Percentiles rank a stretch among this genome's conserved stretches.
These are phyloP conservation scores for Penicillium vulpinum DNA, from an alignment of 2,329 filamentous ascomycete species.

Conservation along the genomic window DNA sequence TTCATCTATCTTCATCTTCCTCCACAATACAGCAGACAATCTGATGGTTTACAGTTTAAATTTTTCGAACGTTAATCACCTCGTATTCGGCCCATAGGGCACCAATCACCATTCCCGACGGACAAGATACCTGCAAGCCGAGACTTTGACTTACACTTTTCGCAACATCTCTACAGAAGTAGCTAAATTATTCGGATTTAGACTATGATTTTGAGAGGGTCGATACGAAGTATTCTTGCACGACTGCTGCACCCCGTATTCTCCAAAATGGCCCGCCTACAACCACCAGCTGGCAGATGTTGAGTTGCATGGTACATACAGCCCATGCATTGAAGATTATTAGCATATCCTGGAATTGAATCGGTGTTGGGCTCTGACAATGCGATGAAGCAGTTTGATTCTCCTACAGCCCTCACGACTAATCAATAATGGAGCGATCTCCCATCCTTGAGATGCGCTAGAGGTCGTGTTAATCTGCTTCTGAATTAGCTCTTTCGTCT, in stretches of 20 bases:
- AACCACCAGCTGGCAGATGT: background rate
- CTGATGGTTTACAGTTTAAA: background rate
- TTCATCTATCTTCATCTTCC: background rate
- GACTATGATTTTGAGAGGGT: background rate
- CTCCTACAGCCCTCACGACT: too few relatives aligned
- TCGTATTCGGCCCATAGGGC: slow-evolving; percentile 8
- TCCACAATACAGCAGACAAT: background rate
- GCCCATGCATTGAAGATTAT: background rate
- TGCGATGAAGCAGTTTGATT: background rate
- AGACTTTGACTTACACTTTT: background rate
- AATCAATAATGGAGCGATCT: background rate
- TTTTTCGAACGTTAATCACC: background rate
- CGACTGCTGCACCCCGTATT: background rate
- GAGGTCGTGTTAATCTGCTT: background rate
- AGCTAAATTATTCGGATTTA: background rate
- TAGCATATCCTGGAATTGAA: too few relatives aligned
- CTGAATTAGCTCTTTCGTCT: background rate
- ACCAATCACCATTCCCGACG: slow-evolving; percentile 5
- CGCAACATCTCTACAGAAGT: background rate
- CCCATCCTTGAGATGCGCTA: background rate
- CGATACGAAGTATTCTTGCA: background rate
- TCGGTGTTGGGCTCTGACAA: too few relatives aligned
- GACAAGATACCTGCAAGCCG: background rate
- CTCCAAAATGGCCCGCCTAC: background rate
- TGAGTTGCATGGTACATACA: background rate